These are phyloP conservation scores for Epichloe coenophiala DNA, from an alignment of 2,329 filamentous ascomycete species.

Conservation along the genomic window DNA sequence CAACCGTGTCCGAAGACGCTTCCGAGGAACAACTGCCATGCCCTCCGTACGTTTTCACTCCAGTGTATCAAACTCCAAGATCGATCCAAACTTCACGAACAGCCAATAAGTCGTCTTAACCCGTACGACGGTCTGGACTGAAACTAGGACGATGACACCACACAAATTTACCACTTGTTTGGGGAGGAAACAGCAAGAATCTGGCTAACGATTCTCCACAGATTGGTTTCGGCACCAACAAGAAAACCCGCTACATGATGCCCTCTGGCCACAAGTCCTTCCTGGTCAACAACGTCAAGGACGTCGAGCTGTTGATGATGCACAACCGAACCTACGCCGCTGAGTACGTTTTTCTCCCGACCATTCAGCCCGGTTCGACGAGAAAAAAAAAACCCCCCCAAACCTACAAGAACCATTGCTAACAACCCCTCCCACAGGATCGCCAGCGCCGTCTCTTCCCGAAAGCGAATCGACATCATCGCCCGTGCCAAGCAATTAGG, in stretches of 20 bases:
- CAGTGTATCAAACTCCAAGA: neutral
- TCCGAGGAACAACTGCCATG: constrained; percentile 92
- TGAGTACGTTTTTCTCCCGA: constrained; percentile 54
- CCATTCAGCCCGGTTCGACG: too few relatives aligned
- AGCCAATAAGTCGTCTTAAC: neutral
- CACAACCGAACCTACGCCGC: constrained; percentile 99
- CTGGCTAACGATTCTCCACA: constrained; percentile 23
- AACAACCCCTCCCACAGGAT: constrained; percentile 48
- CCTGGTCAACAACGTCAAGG: constrained; percentile 92
- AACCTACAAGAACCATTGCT: neutral
- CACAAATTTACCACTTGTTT: too few relatives aligned
- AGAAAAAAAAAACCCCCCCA: too few relatives aligned
- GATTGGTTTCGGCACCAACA: constrained; percentile 99
- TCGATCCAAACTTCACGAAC: neutral
- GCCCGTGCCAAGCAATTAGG: constrained; percentile 93
- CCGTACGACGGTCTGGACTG: neutral
- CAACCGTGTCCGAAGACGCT: constrained; percentile 91
- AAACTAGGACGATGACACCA: neutral
- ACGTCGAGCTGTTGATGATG: constrained; percentile 97
- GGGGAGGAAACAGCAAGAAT: neutral
- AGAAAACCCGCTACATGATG: constrained; percentile 98
- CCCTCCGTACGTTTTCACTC: constrained; percentile 66
- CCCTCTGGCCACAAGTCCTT: constrained; percentile 99
- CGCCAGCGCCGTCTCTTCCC: constrained; percentile 91
- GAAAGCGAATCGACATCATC: constrained; percentile 98